Evolutionary conservation across 2,329 filamentous ascomycete genomes (phyloP).

Genomic region (Botrytis sinoallii): DNA sequence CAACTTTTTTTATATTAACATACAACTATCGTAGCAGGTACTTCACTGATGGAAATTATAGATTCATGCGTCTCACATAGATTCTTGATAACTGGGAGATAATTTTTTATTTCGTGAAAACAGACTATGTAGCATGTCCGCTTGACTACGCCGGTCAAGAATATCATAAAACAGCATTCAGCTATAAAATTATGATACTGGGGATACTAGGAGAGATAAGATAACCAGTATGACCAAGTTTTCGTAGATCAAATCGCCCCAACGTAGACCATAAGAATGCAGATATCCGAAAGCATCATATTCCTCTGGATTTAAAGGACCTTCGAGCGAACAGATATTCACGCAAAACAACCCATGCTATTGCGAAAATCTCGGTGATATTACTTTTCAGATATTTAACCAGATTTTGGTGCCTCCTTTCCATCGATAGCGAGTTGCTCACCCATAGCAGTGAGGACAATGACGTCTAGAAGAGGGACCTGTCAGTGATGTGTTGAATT

Average conservation of each 20-base stretch:
- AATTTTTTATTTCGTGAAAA: slow-evolving; percentile 35
- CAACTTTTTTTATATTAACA: background rate
- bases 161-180: slow-evolving; percentile 35
- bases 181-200: slow-evolving; percentile 32
- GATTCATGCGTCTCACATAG: background rate
- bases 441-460: slow-evolving; percentile 92
- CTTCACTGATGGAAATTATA: background rate
- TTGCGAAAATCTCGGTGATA: slow-evolving; percentile 27
- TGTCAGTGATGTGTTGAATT: slow-evolving; percentile 11
- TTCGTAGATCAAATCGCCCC: slow-evolving; percentile 45
- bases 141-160: slow-evolving; percentile 39
- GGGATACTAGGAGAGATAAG: slow-evolving; percentile 34
- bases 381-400: slow-evolving; percentile 26
- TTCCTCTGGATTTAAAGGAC: slow-evolving; percentile 28
- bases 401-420: slow-evolving; percentile 74
- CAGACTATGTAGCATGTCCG: slow-evolving; percentile 31
- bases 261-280: slow-evolving; percentile 44
- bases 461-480: slow-evolving; percentile 61
- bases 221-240: slow-evolving; percentile 44
- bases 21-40: no score
- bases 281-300: slow-evolving; percentile 35
- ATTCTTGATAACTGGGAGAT: background rate
- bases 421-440: slow-evolving; percentile 89
- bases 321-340: slow-evolving; percentile 25
- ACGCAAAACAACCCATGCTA: slow-evolving; percentile 33